A percentile compares a stretch with the other conserved stretches of the same genome.
These are phyloP conservation scores for Phytopythium kandeliae DNA, from an alignment of 352 stramenopile genomes.

Conservation along the genomic window DNA sequence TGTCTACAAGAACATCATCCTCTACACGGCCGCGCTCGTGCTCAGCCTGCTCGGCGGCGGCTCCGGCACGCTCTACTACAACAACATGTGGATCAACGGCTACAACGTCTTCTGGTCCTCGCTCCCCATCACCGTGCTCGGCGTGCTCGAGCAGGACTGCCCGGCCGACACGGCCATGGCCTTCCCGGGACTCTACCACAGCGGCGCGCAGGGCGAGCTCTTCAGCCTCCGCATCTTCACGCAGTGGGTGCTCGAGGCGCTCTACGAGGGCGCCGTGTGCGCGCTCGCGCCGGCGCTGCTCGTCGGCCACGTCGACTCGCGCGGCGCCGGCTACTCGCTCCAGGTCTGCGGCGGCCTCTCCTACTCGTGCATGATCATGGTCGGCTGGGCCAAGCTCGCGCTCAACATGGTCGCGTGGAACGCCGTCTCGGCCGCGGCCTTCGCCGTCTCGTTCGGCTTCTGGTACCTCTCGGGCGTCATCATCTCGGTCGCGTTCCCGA, in stretches of 20 bases:
- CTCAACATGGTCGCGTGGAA: conserved; percentile 87
- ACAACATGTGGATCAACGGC: conserved; percentile 90
- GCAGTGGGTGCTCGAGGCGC: conserved; percentile 72
- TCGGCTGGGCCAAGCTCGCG: conserved; percentile 73
- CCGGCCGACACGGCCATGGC: conserved; percentile 55
- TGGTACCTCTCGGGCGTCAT: conserved; percentile 68
- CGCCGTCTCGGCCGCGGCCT: conserved; percentile 41
- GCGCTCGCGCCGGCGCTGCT: conserved; percentile 61
- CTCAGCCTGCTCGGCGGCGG: conserved; percentile 81
- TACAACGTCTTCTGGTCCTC: conserved; percentile 97
- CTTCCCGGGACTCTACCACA: conserved; percentile 81
- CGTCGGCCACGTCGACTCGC: conserved; percentile 51
- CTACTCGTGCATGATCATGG: conserved; percentile 78
- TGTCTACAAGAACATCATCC: conserved; percentile 99
- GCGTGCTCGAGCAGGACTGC: conserved; percentile 81
- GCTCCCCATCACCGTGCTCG: conserved; percentile 87
- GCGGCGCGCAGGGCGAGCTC: conserved; percentile 69
- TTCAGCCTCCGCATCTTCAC: conserved; percentile 79
- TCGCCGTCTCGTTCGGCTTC: conserved; percentile 61
- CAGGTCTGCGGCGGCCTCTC: conserved; percentile 66
- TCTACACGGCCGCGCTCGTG: conserved; percentile 81
- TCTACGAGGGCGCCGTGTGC: conserved; percentile 76
- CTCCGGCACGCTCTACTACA: conserved; percentile 79
- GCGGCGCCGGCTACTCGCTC: conserved; percentile 53
- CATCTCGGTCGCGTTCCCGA: conserved; percentile 53